phyloP scores from a whole-genome alignment of 495 filamentous ascomycete species.

The Penicilliopsis zonata region DNA sequence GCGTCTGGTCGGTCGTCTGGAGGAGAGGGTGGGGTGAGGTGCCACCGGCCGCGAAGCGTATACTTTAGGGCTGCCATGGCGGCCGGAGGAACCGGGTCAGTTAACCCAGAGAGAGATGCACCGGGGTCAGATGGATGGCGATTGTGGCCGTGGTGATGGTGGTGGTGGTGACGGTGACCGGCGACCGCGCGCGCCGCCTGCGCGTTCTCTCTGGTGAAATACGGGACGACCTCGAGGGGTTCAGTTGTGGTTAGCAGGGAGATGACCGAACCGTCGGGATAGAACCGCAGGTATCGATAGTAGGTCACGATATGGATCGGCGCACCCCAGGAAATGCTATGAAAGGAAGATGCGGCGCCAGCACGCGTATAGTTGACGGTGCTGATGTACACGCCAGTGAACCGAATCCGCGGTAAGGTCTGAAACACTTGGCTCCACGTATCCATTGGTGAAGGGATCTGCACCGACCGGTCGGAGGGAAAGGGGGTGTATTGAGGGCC shows the following conservation, averaged over 20 bases:
- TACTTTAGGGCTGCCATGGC: constrained; percentile 41
- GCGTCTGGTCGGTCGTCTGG: constrained; percentile 7
- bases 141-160: constrained; percentile 20
- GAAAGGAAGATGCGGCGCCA: constrained; percentile 48
- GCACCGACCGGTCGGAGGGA: constrained; percentile 14
- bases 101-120: constrained; percentile 19
- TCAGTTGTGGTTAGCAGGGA: constrained; percentile 68
- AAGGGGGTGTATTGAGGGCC: constrained; percentile 28
- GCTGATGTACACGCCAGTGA: constrained; percentile 89
- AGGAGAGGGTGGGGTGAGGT: constrained; percentile 30
- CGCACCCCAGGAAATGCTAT: constrained; percentile 54
- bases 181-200: constrained; percentile 15
- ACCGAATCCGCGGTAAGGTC: constrained; percentile 72
- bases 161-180: constrained; percentile 16
- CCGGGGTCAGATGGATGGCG: constrained; percentile 25
- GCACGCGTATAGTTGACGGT: constrained; percentile 90
- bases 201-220: constrained; percentile 46
- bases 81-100: constrained; percentile 24
- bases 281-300: constrained; percentile 92
- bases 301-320: constrained; percentile 96
- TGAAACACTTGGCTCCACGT: constrained; percentile 59
- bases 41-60: constrained; percentile 50
- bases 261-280: constrained; percentile 75
- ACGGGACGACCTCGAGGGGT: constrained; percentile 71
- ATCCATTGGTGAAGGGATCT: constrained; percentile 25